Conservation (phyloP, 495 filamentous ascomycete genomes). For the Chaetomium fimeti region DNA sequence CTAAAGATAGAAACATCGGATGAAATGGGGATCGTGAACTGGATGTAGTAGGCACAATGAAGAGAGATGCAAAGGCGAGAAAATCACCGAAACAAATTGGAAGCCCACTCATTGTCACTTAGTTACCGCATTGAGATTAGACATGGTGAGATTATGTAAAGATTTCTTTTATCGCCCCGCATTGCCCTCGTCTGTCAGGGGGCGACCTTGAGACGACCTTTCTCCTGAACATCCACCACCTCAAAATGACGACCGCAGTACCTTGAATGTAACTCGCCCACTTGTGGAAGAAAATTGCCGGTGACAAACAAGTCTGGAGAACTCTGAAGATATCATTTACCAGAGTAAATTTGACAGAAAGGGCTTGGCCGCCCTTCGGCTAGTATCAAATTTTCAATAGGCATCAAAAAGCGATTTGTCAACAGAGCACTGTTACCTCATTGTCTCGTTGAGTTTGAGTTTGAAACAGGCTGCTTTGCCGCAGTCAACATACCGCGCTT, state of each 20-base stretch:
- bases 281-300: not conserved
- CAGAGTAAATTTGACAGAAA: too few species aligned
- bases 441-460: not conserved
- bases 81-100: not conserved
- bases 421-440: too few species aligned
- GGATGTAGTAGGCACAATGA: too few species aligned
- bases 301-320: too few species aligned
- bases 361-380: too few species aligned
- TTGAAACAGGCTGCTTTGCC: not conserved
- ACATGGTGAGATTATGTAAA: not conserved
- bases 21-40: too few species aligned
- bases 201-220: not conserved
- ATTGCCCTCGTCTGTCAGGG: not conserved
- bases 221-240: not conserved
- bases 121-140: not conserved
- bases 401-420: too few species aligned
- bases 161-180: not conserved
- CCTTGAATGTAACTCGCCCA: not conserved
- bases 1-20: too few species aligned
- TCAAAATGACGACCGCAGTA: too few species aligned
- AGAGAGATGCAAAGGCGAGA: too few species aligned
- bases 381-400: too few species aligned
- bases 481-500: slow-evolving; percentile 6
- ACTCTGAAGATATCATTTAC: too few species aligned
- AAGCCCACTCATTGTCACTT: not conserved